These are phyloP conservation scores for Leishmania braziliensis DNA, from an alignment of 208 protist genomes.

Conservation along the genomic window DNA sequence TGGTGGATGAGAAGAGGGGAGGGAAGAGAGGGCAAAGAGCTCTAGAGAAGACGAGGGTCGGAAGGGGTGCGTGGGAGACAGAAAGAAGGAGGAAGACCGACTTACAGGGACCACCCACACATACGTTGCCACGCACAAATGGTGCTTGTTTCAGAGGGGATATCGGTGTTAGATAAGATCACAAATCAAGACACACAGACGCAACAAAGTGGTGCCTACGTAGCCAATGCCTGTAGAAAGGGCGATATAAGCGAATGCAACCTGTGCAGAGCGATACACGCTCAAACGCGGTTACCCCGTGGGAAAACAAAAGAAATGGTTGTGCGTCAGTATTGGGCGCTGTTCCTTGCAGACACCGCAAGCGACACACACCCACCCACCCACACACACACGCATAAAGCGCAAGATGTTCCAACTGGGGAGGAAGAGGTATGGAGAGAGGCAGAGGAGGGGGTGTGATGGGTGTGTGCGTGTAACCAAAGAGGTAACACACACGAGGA, in stretches of 20 bases:
- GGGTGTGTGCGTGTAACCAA: background rate
- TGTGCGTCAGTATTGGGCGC: background rate
- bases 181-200: background rate
- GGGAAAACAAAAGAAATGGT: background rate
- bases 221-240: background rate
- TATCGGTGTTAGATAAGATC: background rate
- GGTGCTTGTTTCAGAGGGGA: background rate
- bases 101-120: background rate
- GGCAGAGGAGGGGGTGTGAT: background rate
- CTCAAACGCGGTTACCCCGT: background rate
- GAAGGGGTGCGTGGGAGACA: background rate
- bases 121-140: background rate
- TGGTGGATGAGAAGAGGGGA: background rate
- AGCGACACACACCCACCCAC: background rate
- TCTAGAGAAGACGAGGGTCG: background rate
- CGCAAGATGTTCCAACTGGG: background rate
- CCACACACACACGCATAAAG: background rate
- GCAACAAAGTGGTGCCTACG: background rate
- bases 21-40: background rate
- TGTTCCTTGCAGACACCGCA: background rate
- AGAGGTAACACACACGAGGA: background rate
- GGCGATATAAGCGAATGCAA: background rate
- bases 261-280: background rate
- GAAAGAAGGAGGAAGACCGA: background rate
- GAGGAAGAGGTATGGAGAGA: background rate